phyloP scores from a whole-genome alignment of 306 rosid species.

The Medicago ruthenica region DNA sequence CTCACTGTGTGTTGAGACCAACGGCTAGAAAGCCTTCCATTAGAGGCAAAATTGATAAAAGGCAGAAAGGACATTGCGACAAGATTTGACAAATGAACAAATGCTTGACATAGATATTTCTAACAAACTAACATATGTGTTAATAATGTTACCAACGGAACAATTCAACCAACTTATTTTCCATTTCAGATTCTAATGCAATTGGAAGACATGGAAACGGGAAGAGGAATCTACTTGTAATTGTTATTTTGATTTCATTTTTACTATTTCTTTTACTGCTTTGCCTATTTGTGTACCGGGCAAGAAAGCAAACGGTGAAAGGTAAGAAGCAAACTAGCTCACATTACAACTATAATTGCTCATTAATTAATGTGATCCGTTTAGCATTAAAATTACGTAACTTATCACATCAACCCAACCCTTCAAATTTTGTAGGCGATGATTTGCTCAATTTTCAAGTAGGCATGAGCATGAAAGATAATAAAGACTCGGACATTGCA shows the following conservation, averaged over 20 bases:
- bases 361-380: background rate
- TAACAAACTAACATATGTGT: too few species aligned
- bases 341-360: background rate
- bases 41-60: too few species aligned
- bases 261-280: background rate
- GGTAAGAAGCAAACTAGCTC: constrained; percentile 37
- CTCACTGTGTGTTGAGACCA: too few species aligned
- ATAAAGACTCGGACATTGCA: background rate
- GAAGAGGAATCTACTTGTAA: background rate
- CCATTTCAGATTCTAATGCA: constrained; percentile 3
- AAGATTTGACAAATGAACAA: too few species aligned
- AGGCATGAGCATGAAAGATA: constrained; percentile 39
- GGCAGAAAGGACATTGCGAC: too few species aligned
- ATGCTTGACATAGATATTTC: too few species aligned
- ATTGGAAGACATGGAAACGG: background rate
- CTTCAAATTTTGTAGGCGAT: constrained; percentile 33
- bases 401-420: background rate
- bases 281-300: background rate
- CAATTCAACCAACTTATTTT: too few species aligned
- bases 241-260: background rate
- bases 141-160: too few species aligned
- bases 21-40: too few species aligned
- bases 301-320: background rate
- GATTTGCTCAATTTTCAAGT: constrained; percentile 45
- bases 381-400: background rate